Conservation (phyloP, 768 basidiomycete genomes). For the Albatrellus ellisii region DNA sequence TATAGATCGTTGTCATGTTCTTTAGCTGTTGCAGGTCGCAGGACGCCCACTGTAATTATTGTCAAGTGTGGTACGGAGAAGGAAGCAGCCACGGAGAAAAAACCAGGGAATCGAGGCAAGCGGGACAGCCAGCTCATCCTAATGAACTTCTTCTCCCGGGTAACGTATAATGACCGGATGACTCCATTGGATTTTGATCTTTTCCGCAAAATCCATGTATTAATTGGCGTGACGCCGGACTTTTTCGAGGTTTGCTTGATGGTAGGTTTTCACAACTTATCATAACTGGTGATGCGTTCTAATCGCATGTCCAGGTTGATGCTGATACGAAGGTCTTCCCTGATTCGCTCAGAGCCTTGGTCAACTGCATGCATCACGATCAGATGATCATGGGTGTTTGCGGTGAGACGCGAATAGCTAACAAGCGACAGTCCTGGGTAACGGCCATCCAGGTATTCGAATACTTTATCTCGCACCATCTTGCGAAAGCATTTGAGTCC, state of each 20-base stretch:
- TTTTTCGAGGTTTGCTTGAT: constrained; percentile 96
- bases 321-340: constrained; percentile 96
- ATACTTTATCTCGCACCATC: constrained; percentile 98
- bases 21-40: constrained; percentile 70
- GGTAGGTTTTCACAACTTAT: constrained; percentile 38
- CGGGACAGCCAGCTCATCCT: constrained; percentile 96
- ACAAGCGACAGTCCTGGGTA: constrained; percentile 97
- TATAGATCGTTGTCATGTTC: not conserved
- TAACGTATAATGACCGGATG: constrained; percentile 99
- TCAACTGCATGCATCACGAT: constrained; percentile 98
- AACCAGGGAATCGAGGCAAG: constrained; percentile 97
- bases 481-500: constrained; percentile 97
- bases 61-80: constrained; percentile 93
- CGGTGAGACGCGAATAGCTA: constrained; percentile 96
- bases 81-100: constrained; percentile 75
- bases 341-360: constrained; percentile 77
- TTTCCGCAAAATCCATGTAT: constrained; percentile 88
- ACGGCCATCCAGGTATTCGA: constrained; percentile 97
- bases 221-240: constrained; percentile 99
- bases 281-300: not conserved
- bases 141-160: constrained; percentile 99
- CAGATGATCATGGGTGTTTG: constrained; percentile 99
- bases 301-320: constrained; percentile 50
- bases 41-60: constrained; percentile 86
- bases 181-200: constrained; percentile 94